These are phyloP conservation scores for Pneumocystis murina DNA, from an alignment of 1,139 yeast genomes.

Conservation along the genomic window DNA sequence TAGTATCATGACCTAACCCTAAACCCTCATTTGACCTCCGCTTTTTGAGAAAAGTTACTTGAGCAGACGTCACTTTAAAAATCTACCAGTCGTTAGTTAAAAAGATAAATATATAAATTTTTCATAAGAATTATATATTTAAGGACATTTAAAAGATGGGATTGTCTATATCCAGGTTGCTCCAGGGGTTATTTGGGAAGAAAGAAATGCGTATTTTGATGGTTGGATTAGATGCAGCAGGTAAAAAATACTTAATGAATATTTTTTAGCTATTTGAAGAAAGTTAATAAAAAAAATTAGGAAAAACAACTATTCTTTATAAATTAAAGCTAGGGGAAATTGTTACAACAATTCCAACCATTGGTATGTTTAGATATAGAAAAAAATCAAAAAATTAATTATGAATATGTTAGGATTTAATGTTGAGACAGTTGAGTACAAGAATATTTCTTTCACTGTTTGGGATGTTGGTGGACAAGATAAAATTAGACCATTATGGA, in stretches of 20 bases:
- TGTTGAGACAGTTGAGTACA: conserved; percentile 82
- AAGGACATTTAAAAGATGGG: conserved; percentile 38
- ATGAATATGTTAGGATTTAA: conserved; percentile 34
- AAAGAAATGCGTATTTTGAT: conserved; percentile 72
- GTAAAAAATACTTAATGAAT: conserved; percentile 1
- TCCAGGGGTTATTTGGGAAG: conserved; percentile 55
- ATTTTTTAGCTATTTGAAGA: no score
- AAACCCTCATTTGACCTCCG: not conserved
- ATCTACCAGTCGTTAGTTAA: no score
- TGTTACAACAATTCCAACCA: conserved; percentile 85
- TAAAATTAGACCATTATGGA: conserved; percentile 88
- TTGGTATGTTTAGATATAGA: conserved; percentile 27
- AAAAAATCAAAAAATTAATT: no score
- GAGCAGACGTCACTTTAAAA: no score
- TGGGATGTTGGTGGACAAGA: conserved; percentile 99
- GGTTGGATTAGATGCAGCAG: conserved; percentile 54
- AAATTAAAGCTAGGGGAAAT: conserved; percentile 82
- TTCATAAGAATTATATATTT: no score
- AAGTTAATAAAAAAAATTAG: conserved; percentile 16
- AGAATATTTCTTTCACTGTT: conserved; percentile 84
- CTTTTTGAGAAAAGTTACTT: no score
- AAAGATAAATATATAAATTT: no score
- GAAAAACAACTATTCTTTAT: conserved; percentile 53
- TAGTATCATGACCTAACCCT: no score
- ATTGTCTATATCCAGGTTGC: conserved; percentile 72